phyloP scores from a whole-genome alignment of 192 early-diverging fungal species.

The Coemansia sp. region DNA sequence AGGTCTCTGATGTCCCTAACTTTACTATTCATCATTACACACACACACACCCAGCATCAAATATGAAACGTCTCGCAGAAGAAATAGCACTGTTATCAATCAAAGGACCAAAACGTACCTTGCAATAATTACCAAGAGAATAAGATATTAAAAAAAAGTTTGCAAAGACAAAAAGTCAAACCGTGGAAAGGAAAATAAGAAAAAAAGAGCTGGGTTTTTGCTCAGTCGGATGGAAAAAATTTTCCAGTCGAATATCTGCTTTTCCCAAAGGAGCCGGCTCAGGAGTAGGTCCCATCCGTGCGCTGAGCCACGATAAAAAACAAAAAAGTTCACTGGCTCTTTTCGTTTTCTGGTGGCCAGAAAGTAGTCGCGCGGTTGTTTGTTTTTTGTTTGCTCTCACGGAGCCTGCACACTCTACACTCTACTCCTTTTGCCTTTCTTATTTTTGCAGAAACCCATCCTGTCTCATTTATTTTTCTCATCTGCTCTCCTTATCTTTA shows the following conservation, averaged over 20 bases:
- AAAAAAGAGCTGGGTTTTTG: not conserved
- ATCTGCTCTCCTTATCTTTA: constrained; percentile 10
- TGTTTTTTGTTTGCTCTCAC: not conserved
- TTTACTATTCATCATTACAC: constrained; percentile 5
- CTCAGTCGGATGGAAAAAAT: not conserved
- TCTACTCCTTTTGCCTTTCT: not conserved
- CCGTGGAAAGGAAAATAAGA: not conserved
- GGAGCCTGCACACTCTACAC: not conserved
- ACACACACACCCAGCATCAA: not conserved
- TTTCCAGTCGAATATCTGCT: not conserved
- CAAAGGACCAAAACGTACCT: not conserved
- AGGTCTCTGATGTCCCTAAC: constrained; percentile 11
- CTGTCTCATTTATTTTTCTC: constrained; percentile 6
- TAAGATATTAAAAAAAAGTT: not conserved
- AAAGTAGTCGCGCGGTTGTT: not conserved
- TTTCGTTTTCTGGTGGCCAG: not conserved
- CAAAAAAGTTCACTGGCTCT: not conserved
- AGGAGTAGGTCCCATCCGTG: not conserved
- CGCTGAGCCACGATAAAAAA: too few species aligned
- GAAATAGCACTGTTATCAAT: not conserved
- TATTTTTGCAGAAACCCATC: constrained; percentile 9
- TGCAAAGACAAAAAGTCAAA: not conserved
- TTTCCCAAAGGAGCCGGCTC: not conserved
- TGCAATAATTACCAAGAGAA: not conserved
- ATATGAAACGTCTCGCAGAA: not conserved